Evolutionary conservation across 306 rosid species (phyloP).

Genomic region (Dicorynia guianensis): DNA sequence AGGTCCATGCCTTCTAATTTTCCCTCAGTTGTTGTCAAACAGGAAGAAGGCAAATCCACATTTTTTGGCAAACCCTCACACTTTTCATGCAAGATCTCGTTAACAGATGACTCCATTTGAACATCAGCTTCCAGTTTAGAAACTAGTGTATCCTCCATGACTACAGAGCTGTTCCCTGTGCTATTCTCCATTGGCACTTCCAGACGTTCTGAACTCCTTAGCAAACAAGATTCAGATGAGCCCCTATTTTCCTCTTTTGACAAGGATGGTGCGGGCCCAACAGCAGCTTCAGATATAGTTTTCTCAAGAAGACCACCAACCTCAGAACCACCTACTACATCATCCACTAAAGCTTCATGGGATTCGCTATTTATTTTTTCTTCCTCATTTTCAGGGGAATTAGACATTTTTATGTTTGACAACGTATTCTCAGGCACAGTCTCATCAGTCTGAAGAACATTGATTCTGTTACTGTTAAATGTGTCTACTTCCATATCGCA

Average conservation of each 20-base stretch:
- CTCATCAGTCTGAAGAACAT: neutral
- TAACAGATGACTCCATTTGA: slow-evolving; percentile 41
- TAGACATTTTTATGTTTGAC: neutral
- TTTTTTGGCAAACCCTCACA: neutral
- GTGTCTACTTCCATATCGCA: slow-evolving; percentile 21
- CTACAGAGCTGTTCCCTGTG: slow-evolving; percentile 17
- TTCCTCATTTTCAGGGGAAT: neutral
- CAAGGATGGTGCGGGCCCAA: slow-evolving; percentile 24
- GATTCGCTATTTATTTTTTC: neutral
- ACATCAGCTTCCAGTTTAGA: slow-evolving; percentile 31
- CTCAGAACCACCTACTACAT: slow-evolving; percentile 35
- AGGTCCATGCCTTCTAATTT: slow-evolving; percentile 9
- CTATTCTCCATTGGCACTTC: slow-evolving; percentile 38
- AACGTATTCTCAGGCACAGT: neutral
- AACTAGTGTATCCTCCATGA: slow-evolving; percentile 43
- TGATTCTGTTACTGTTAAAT: slow-evolving; percentile 3
- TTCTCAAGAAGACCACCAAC: slow-evolving; percentile 26
- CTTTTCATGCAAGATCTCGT: slow-evolving; percentile 27
- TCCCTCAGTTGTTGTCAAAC: slow-evolving; percentile 19
- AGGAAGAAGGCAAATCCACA: slow-evolving; percentile 34
- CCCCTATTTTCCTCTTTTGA: slow-evolving; percentile 32
- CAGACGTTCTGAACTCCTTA: slow-evolving; percentile 26
- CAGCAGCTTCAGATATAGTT: slow-evolving; percentile 39
- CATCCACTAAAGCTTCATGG: slow-evolving; percentile 11
- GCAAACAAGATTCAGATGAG: slow-evolving; percentile 22